Percentiles rank a stretch among this genome's conserved stretches.
Conservation (phyloP, 1,284 basidiomycete genomes). For the Apiotrichum brassicae region DNA sequence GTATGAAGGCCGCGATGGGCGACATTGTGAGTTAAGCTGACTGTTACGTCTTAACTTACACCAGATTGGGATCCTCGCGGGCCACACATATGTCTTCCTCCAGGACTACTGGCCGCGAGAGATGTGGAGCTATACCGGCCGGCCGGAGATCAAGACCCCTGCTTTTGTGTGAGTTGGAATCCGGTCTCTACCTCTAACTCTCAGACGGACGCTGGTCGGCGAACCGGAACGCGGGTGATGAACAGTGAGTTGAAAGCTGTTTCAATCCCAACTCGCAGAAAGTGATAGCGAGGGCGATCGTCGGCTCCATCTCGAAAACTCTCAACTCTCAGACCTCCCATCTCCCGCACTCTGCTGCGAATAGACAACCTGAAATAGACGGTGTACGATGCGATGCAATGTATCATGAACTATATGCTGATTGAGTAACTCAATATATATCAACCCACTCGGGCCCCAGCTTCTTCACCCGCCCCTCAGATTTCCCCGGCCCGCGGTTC, state of each 20-base stretch:
- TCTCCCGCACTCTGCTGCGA: neutral
- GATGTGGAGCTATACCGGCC: conserved; percentile 52
- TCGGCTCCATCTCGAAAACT: no score
- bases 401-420: neutral
- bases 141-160: conserved; percentile 65
- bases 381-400: neutral
- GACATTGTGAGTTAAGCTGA: conserved; percentile 56
- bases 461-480: conserved; percentile 27
- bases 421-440: neutral
- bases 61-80: conserved; percentile 70
- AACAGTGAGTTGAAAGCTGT: neutral
- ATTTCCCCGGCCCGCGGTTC: conserved; percentile 23
- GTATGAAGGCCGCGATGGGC: conserved; percentile 74
- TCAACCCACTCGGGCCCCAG: conserved; percentile 1
- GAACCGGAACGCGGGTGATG: neutral
- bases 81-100: conserved; percentile 87
- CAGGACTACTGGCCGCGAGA: conserved; percentile 92
- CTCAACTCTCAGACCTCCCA: neutral
- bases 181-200: neutral
- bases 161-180: conserved; percentile 55
- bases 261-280: neutral
- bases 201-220: neutral
- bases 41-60: conserved; percentile 10
- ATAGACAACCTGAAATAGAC: no score
- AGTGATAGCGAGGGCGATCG: no score